phyloP scores from a whole-genome alignment of 2,329 filamentous ascomycete genomes.

The Colletotrichum melonis region DNA sequence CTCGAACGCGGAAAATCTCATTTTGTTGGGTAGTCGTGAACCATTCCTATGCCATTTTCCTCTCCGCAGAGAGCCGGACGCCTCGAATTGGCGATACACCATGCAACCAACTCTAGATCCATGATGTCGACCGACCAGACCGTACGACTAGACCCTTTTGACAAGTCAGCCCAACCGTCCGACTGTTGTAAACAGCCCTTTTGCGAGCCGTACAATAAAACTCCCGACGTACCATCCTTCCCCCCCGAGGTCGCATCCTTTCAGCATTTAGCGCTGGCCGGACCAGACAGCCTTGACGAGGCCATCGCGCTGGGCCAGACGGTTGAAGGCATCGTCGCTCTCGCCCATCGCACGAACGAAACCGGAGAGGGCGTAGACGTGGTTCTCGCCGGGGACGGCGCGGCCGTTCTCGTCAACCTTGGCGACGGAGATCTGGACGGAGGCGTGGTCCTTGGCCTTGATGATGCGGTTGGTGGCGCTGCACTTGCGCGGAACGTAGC shows the following conservation, averaged over 20 bases:
- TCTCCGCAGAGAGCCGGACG: constrained; percentile 52
- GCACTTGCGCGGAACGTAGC: constrained; percentile 99
- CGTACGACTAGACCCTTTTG: constrained; percentile 35
- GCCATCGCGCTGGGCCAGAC: constrained; percentile 94
- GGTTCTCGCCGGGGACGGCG: constrained; percentile 92
- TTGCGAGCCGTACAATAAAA: constrained; percentile 11
- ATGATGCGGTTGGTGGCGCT: constrained; percentile 99
- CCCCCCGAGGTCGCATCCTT: constrained; percentile 24
- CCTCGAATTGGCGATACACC: constrained; percentile 51
- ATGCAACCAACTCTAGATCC: constrained; percentile 39
- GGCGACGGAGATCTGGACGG: constrained; percentile 95
- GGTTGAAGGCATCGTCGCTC: constrained; percentile 96
- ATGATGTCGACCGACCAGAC: constrained; percentile 38
- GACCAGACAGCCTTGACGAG: constrained; percentile 98
- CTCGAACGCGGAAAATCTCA: constrained; percentile 49
- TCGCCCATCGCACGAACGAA: constrained; percentile 99
- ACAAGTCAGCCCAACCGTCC: constrained; percentile 1
- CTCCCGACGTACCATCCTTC: constrained; percentile 30
- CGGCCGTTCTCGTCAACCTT: constrained; percentile 99
- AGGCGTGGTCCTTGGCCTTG: constrained; percentile 99
- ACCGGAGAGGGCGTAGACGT: constrained; percentile 96
- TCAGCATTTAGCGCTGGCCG: constrained; percentile 69
- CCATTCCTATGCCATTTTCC: constrained; percentile 37
- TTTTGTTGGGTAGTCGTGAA: constrained; percentile 39
- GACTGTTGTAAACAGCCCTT: constrained; percentile 11